Evolutionary conservation across 805 yeast genomes (phyloP), one percentile per base, ranked within the genome.

Genomic region (Barnettozyma siamensis): DNA sequence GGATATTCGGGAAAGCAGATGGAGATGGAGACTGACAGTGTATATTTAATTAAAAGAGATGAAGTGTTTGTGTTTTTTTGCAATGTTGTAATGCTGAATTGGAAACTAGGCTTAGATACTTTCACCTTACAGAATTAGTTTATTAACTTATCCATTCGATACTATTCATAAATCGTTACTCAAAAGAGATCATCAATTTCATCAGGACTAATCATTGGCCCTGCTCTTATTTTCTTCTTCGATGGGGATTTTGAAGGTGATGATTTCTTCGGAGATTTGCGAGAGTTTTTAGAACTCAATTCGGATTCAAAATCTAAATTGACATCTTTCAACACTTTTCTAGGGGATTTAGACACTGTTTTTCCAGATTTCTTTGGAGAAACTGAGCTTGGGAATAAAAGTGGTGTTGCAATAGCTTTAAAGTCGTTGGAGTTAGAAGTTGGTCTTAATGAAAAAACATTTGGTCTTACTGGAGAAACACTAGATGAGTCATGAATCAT

Each of bases 341-440:
- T 54, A 3, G 40, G 19, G 24, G 56, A 54, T 4, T 27, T 32
- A n/a, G 31, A 23, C 23, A 26, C 6, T 3, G 16, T 19, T 24
- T 36, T 36, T 7, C 18, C 3, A 5, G 23, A 17, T 19, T 39
- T 45, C 28, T 42, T 42, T 27, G 49, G 46, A 9, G 48, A 45
- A 3, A 35, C 38, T n/a, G 42, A 38, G 11, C 33, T 33, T 26
- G 35, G 40, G 41, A 39, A 26, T 8, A 26, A 34, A 11, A 40
- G 13, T 12, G 41, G 41, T 13, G 47, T 38, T 20, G 48, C 51
- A 26, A 44, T 43, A 15, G 44, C 46, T 36, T 48, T 47, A 49
- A 50, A 43, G 48, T 34, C 43, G 48, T 35, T 47, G 46, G 40
- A 21, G 24, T 9, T 9, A 21, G n/a, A n/a, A n/a, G n/a, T n/a